Percentiles rank a stretch among this genome's conserved stretches.
phyloP scores from a whole-genome alignment of 768 basidiomycete species.

The Heimioporus sp. region DNA sequence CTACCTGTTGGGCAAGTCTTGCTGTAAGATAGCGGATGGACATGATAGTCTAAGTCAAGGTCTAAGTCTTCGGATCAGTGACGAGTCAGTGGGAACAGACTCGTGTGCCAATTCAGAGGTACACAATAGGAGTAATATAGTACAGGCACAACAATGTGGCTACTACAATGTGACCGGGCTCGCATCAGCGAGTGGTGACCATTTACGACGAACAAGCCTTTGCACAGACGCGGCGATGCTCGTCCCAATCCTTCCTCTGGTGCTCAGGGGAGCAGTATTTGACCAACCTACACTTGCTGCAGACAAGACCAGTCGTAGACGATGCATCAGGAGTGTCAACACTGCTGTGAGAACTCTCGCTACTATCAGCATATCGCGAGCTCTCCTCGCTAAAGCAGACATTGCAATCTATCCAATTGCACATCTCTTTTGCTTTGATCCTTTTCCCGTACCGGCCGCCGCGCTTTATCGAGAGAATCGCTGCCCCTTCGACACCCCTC shows the following conservation, averaged over 20 bases:
- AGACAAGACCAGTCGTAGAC: slow-evolving; percentile 52
- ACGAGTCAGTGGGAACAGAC: background rate
- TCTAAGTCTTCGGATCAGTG: background rate
- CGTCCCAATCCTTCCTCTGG: slow-evolving; percentile 76
- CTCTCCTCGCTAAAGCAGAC: slow-evolving; percentile 53
- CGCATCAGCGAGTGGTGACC: background rate
- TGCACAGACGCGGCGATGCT: slow-evolving; percentile 70
- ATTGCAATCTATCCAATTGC: slow-evolving; percentile 80
- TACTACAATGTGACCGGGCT: background rate
- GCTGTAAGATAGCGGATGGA: slow-evolving; percentile 67
- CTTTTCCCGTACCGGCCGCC: slow-evolving; percentile 49
- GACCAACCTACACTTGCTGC: slow-evolving; percentile 77
- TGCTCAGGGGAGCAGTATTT: slow-evolving; percentile 76
- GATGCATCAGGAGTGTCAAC: slow-evolving; percentile 32
- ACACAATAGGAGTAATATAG: background rate
- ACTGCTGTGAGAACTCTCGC: slow-evolving; percentile 45
- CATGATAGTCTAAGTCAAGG: slow-evolving; percentile 31
- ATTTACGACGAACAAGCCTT: slow-evolving; percentile 29
- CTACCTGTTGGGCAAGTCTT: slow-evolving; percentile 73
- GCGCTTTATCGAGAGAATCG: slow-evolving; percentile 61
- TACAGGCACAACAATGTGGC: slow-evolving; percentile 7
- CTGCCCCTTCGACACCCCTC: slow-evolving; percentile 57
- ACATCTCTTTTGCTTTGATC: slow-evolving; percentile 62
- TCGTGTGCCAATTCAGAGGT: background rate
- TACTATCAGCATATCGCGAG: slow-evolving; percentile 33